phyloP scores from a whole-genome alignment of 2,329 filamentous ascomycete species.

The Tolypocladium tundrense region DNA sequence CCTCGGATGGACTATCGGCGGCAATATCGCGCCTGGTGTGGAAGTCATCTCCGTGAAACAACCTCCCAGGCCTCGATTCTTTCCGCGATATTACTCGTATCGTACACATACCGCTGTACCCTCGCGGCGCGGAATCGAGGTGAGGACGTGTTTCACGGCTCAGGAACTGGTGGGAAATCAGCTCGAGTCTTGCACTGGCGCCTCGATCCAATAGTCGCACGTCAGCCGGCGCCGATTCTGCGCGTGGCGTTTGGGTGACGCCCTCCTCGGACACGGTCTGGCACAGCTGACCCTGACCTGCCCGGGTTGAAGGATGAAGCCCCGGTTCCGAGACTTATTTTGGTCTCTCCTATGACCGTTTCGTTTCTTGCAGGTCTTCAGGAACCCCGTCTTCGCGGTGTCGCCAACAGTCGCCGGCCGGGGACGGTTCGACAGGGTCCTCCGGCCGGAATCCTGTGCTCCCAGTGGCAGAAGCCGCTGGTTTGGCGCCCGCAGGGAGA shows the following conservation, averaged over 20 bases:
- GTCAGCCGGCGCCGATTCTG: background rate
- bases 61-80: background rate
- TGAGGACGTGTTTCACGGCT: background rate
- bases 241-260: background rate
- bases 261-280: background rate
- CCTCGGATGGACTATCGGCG: background rate
- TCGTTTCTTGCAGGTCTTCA: background rate
- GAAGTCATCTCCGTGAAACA: background rate
- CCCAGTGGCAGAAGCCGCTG: background rate
- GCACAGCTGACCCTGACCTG: background rate
- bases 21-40: background rate
- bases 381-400: background rate
- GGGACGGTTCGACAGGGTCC: background rate
- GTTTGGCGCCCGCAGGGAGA: background rate
- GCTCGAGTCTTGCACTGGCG: background rate
- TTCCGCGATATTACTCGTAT: background rate
- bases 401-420: background rate
- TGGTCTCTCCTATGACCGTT: background rate
- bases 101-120: background rate
- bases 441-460: background rate
- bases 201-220: background rate
- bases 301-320: background rate
- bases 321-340: background rate
- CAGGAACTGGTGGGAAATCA: background rate
- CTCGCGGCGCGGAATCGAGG: background rate